Evolutionary conservation across 495 filamentous ascomycete species (phyloP), one percentile per base, ranked within the genome.

Genomic region (Aspergillus asperescens): DNA sequence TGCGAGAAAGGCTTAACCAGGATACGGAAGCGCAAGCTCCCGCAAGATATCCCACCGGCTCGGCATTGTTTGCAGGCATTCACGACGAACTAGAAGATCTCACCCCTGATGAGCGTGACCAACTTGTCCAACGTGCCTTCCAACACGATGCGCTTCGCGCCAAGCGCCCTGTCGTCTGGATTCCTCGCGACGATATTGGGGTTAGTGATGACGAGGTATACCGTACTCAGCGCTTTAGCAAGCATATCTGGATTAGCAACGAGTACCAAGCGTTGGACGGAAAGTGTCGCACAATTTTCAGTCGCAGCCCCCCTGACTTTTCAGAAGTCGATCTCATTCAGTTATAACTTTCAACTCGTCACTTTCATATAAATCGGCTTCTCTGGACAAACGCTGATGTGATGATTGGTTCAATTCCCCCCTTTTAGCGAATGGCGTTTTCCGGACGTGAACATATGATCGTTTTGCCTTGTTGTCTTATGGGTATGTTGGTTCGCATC

Each of bases 51-150:
- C 58, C 74, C 15, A 79, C 88, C 43, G 88, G 83, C n/a, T 82
- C 86, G 45, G 83, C 88, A 28, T 77, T 97, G 12, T 98, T 90
- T 70, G 82, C 86, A 20, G 87, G 87, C 39, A 87, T 90, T 62
- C 79, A 89, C 57, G 92, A 96, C 56, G 88, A 94, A 70, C 83
- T 98, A 43, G 93, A 97, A 65, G 93, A 97, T 70, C 76, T 98
- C 40, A 93, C 88, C 19, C 89, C 91, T 0, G 88, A 91, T 47
- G 90, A 96, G 68, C 80, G 93, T 55, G 91, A 97, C 61, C 78
- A 82, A 56, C 77, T 97, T 29, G 88, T 96, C 7, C 84, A 85
- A 51, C 84, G 87, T 48, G 90, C 92, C 16, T 98, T 97, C 71
- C 85, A 89, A 71, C 93, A 98, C 63, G 82, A 85, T 40, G 93